Conservation (phyloP, 202 grass and related monocot species). For the Saccharum hybrid region DNA sequence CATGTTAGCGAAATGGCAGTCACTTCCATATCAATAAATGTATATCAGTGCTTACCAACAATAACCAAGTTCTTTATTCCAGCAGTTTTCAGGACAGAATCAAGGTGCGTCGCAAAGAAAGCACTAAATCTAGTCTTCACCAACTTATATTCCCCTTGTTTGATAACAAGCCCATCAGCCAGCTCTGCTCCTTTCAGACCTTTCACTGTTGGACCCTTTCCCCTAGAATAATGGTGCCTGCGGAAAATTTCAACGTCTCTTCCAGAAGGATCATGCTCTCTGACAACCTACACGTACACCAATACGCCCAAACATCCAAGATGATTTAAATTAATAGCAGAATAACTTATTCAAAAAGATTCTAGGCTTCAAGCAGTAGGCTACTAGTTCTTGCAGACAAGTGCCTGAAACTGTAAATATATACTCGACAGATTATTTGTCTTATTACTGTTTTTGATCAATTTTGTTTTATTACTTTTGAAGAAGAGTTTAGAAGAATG, state of each 20-base stretch:
- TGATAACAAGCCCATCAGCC: slow-evolving; percentile 75
- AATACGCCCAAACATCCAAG: background rate
- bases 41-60: slow-evolving; percentile 64
- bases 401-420: no score
- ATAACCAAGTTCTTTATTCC: slow-evolving; percentile 87
- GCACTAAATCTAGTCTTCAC: slow-evolving; percentile 96
- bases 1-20: background rate
- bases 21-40: background rate
- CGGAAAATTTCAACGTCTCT: slow-evolving; percentile 91
- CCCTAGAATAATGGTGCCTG: slow-evolving; percentile 68
- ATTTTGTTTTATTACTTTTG: background rate
- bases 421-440: no score
- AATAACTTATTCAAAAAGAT: background rate
- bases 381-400: no score
- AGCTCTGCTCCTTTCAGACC: slow-evolving; percentile 78
- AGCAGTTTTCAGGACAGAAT: slow-evolving; percentile 74
- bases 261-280: slow-evolving; percentile 91
- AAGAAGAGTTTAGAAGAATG: background rate
- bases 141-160: slow-evolving; percentile 87
- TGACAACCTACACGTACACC: slow-evolving; percentile 69
- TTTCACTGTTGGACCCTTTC: slow-evolving; percentile 78
- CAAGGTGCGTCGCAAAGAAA: slow-evolving; percentile 83
- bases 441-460: no score
- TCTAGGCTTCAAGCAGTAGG: background rate
- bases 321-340: background rate